Evolutionary conservation across 352 stramenopile genomes (phyloP).

Genomic region (Phytopythium vexans): DNA sequence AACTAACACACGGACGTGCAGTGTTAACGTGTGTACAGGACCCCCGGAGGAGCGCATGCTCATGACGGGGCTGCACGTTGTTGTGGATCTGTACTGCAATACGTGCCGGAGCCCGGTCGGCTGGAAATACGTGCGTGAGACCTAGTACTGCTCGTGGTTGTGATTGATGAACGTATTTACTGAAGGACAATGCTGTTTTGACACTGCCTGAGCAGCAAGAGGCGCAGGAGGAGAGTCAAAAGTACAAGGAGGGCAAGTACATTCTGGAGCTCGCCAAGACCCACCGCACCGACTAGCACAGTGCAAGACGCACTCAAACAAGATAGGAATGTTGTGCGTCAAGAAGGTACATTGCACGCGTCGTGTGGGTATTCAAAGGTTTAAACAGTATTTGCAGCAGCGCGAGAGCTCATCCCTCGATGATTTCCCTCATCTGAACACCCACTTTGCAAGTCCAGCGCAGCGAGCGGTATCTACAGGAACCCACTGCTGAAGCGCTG

Average conservation of each 20-base stretch:
- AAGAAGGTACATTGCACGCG: not conserved
- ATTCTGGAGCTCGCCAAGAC: constrained; percentile 95
- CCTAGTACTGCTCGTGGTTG: not conserved
- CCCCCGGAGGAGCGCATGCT: constrained; percentile 89
- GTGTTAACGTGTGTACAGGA: constrained; percentile 87
- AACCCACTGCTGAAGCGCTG: constrained; percentile 55
- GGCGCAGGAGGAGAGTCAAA: constrained; percentile 91
- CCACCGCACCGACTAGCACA: constrained; percentile 19
- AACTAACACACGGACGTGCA: constrained; percentile 6
- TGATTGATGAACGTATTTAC: not conserved
- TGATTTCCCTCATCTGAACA: no score
- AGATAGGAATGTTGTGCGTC: not conserved
- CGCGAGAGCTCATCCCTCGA: no score
- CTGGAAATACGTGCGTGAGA: constrained; percentile 89
- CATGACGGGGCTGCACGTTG: constrained; percentile 93
- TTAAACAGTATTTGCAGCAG: no score
- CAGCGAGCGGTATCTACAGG: constrained; percentile 21
- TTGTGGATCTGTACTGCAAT: constrained; percentile 94
- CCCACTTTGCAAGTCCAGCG: not conserved
- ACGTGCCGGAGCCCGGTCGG: constrained; percentile 88
- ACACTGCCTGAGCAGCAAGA: constrained; percentile 51
- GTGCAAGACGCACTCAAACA: not conserved
- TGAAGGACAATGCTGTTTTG: constrained; percentile 4
- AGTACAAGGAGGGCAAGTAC: constrained; percentile 97
- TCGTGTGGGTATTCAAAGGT: no score